Evolutionary conservation across 495 filamentous ascomycete genomes (phyloP).

Genomic region (Aspergillus nidulans): DNA sequence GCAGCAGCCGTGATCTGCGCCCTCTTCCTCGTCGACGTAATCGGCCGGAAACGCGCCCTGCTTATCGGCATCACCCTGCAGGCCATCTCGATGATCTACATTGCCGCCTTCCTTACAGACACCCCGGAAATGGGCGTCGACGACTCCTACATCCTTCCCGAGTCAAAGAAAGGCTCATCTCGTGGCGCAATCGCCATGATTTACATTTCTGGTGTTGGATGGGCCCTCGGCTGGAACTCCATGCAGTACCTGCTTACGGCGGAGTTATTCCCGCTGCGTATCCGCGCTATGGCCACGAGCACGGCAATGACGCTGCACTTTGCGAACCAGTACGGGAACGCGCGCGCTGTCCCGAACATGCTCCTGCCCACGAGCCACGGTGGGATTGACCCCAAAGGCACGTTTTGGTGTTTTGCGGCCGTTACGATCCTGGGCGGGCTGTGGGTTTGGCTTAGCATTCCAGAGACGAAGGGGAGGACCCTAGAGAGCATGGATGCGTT

Average conservation of each 20-base stretch:
- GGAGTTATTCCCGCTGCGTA: slow-evolving; percentile 65
- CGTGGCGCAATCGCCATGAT: slow-evolving; percentile 62
- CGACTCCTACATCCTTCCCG: slow-evolving; percentile 26
- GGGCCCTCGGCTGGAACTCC: slow-evolving; percentile 71
- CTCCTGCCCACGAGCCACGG: slow-evolving; percentile 40
- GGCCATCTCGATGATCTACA: slow-evolving; percentile 62
- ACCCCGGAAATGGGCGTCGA: slow-evolving; percentile 44
- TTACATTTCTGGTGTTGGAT: slow-evolving; percentile 61
- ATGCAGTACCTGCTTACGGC: slow-evolving; percentile 74
- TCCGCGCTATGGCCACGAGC: slow-evolving; percentile 41
- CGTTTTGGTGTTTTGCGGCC: slow-evolving; percentile 66
- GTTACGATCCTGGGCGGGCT: slow-evolving; percentile 54
- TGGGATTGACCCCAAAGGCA: slow-evolving; percentile 45
- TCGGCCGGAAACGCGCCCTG: slow-evolving; percentile 67
- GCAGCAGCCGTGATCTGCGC: slow-evolving; percentile 59
- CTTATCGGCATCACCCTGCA: slow-evolving; percentile 60
- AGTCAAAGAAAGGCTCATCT: slow-evolving; percentile 32
- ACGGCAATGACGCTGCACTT: slow-evolving; percentile 58
- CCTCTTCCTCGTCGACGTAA: slow-evolving; percentile 68
- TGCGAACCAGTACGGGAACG: slow-evolving; percentile 68
- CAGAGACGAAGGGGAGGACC: slow-evolving; percentile 38
- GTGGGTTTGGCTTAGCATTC: slow-evolving; percentile 55
- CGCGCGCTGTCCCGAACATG: slow-evolving; percentile 54
- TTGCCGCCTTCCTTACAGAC: slow-evolving; percentile 60
- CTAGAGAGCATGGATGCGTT: slow-evolving; percentile 60